phyloP scores from a whole-genome alignment of 2,329 filamentous ascomycete species.

The Monosporascus sp. region DNA sequence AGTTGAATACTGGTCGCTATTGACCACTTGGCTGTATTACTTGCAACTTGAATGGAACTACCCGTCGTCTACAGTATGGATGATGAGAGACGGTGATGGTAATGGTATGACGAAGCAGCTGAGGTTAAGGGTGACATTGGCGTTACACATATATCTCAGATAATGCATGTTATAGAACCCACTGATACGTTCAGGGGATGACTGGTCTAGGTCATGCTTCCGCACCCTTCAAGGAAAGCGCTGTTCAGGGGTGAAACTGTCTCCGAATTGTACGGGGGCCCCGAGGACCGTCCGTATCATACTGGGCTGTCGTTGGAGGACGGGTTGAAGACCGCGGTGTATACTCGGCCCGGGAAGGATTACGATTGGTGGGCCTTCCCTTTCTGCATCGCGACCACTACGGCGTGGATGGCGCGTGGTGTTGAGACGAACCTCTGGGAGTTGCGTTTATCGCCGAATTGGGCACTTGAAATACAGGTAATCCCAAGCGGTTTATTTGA shows the following conservation, averaged over 20 bases:
- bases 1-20: too few relatives aligned
- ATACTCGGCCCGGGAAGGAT: slow-evolving; percentile 35
- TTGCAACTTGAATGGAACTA: too few relatives aligned
- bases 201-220: slow-evolving; percentile 31
- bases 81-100: too few relatives aligned
- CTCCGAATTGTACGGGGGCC: slow-evolving; percentile 37
- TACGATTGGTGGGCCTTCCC: slow-evolving; percentile 6
- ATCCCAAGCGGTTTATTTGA: too few relatives aligned
- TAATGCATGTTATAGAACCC: not conserved
- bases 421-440: too few relatives aligned
- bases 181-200: slow-evolving; percentile 20
- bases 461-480: not conserved
- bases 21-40: too few relatives aligned
- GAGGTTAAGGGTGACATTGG: not conserved
- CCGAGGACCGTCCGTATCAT: slow-evolving; percentile 29
- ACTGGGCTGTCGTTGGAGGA: slow-evolving; percentile 35
- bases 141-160: not conserved
- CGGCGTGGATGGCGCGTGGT: not conserved
- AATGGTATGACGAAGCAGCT: too few relatives aligned
- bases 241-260: slow-evolving; percentile 39
- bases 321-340: slow-evolving; percentile 40
- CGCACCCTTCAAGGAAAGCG: slow-evolving; percentile 35
- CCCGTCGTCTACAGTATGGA: too few relatives aligned
- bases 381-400: not conserved
- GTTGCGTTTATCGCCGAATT: not conserved